Conservation (phyloP, 2,329 filamentous ascomycete genomes). For the Alternaria alternata region DNA sequence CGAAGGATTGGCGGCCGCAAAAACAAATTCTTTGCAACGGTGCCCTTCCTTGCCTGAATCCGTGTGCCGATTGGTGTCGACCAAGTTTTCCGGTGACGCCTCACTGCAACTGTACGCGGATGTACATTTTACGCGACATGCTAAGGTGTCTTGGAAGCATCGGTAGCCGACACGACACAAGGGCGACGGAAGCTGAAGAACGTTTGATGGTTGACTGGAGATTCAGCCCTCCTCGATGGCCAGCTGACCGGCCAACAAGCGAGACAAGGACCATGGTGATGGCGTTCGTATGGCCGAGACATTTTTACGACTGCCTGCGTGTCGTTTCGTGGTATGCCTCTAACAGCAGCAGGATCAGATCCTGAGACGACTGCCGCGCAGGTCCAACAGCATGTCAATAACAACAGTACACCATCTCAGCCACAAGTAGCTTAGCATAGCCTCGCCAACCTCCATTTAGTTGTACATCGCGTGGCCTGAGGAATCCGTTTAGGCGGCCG, state of each 20-base stretch:
- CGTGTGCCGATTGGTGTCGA: slow-evolving; percentile 10
- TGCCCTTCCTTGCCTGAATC: slow-evolving; percentile 12
- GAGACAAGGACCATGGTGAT: slow-evolving; percentile 14
- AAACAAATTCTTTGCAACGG: slow-evolving; percentile 32
- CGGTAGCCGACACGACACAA: slow-evolving; percentile 23
- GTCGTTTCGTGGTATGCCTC: slow-evolving; percentile 23
- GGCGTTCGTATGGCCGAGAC: slow-evolving; percentile 27
- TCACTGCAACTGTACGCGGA: slow-evolving; percentile 12
- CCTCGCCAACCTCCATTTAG: slow-evolving; percentile 11
- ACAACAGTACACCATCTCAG: slow-evolving; percentile 18
- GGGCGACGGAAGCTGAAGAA: slow-evolving; percentile 21
- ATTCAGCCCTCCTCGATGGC: slow-evolving; percentile 21
- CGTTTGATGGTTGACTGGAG: slow-evolving; percentile 21
- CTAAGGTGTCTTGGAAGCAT: slow-evolving; percentile 14
- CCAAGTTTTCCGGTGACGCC: slow-evolving; percentile 32
- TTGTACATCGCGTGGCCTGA: slow-evolving; percentile 18
- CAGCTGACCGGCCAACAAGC: slow-evolving; percentile 28
- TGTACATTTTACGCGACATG: slow-evolving; percentile 15
- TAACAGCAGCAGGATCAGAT: slow-evolving; percentile 12
- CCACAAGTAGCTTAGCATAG: slow-evolving; percentile 19
- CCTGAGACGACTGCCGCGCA: slow-evolving; percentile 16
- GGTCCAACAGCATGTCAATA: slow-evolving; percentile 15
- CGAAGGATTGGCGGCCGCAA: slow-evolving; percentile 30
- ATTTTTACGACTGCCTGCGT: slow-evolving; percentile 22
- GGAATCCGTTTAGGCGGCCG: slow-evolving; percentile 12